A percentile compares a stretch with the other conserved stretches of the same genome.
phyloP scores from a whole-genome alignment of 352 stramenopile genomes.

The Globisporangium orthogonon region DNA sequence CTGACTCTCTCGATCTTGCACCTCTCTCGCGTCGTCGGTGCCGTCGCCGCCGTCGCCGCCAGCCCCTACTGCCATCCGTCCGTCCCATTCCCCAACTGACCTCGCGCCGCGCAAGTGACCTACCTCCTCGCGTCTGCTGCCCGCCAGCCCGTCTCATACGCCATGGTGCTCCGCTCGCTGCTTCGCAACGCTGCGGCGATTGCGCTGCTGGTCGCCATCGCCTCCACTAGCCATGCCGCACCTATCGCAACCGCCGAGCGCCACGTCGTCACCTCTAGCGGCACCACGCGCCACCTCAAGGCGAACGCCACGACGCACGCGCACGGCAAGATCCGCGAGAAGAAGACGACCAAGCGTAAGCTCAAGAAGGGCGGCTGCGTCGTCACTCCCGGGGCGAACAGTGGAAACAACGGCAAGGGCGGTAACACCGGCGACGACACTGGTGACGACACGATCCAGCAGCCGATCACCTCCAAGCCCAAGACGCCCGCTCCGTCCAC shows the following conservation, averaged over 20 bases:
- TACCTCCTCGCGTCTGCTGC: background rate
- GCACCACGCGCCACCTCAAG: conserved; percentile 3
- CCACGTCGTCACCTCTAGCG: background rate
- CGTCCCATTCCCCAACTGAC: conserved; percentile 1
- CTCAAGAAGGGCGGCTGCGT: conserved; percentile 9
- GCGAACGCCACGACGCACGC: background rate
- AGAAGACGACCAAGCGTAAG: conserved; percentile 1
- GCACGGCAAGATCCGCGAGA: background rate
- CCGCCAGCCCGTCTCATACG: background rate
- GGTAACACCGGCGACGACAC: background rate
- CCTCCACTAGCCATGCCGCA: conserved; percentile 1
- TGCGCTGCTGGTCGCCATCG: conserved; percentile 8
- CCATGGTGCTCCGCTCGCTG: conserved; percentile 11
- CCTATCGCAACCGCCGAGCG: background rate
- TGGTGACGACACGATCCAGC: conserved; percentile 1
- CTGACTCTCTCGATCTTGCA: no score
- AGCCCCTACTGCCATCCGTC: no score
- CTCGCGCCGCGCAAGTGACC: background rate
- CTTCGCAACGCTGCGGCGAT: conserved; percentile 11
- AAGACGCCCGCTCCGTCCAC: background rate
- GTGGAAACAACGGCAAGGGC: background rate
- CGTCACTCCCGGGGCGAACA: conserved; percentile 4
- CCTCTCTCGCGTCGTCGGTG: no score
- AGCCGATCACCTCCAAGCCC: background rate
- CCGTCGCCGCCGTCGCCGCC: no score